Base-by-base conservation (phyloP, 805 yeast species). In the Scheffersomyces spartinae region DNA sequence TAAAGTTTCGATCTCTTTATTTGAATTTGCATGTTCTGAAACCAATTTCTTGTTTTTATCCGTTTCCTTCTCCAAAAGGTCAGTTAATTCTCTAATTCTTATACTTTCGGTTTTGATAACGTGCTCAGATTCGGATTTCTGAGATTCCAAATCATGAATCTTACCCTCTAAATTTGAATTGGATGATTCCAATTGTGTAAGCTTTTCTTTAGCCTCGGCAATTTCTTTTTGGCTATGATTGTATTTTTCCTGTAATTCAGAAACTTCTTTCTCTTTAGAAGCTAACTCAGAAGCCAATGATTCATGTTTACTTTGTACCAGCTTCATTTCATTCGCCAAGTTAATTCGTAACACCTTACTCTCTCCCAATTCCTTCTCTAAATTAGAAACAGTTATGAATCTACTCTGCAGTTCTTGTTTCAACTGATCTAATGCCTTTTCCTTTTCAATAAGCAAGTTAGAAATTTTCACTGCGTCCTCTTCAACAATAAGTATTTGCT, bases 1-100 rank as follows among this genome's bases (percentile, higher is more conserved):
- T n/a, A n/a, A n/a, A n/a, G 35, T 34, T 22, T 58, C 60, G 12
- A 64, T 32, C 13, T 43, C 48, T 22, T 48, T 33, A 15, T 48
- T 57, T 9, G 58, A 47, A 7, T 28, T 26, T 2, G 36, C 29
- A 8, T 60, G 28, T 30, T 50, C 45, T 6, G 31, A 30, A 31
- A 61, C 43, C 10, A 60, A 33, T 1, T 34, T 31, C 8, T 37
- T 29, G 8, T 66, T 46, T 27, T 51, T 47, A 5, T n/a, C n/a
- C 8, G 26, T 23, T 9, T 63, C 61, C 26, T 63, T 64, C 3
- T n/a, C n/a, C n/a, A n/a, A n/a, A n/a, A n/a, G n/a, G n/a, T n/a
- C n/a, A n/a, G n/a, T n/a, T n/a, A n/a, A n/a, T n/a, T n/a, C n/a
- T n/a, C n/a, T n/a, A n/a, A n/a, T n/a, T n/a, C n/a, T n/a, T n/a